Evolutionary conservation across 768 basidiomycete genomes (phyloP).

Genomic region (Leccinum disarticulatum): DNA sequence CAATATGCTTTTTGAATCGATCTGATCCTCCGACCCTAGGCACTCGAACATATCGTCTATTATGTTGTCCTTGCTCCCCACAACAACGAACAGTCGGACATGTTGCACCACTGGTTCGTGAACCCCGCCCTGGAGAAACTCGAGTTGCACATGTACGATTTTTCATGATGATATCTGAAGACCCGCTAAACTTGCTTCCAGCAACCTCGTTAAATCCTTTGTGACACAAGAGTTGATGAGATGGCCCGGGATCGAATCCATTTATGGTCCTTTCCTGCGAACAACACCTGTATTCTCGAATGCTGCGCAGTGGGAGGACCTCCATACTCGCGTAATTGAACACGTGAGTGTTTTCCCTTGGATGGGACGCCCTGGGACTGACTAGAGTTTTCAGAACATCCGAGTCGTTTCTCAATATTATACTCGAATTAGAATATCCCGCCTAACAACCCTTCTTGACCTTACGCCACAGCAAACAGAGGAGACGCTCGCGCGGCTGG

Average conservation of each 20-base stretch:
- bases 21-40: slow-evolving; percentile 44
- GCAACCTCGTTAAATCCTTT: slow-evolving; percentile 93
- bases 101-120: slow-evolving; percentile 83
- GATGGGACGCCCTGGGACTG: neutral
- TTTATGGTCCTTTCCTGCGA: slow-evolving; percentile 84
- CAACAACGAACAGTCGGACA: slow-evolving; percentile 96
- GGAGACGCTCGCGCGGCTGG: slow-evolving; percentile 83
- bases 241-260: slow-evolving; percentile 89
- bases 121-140: slow-evolving; percentile 81
- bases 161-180: slow-evolving; percentile 4
- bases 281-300: slow-evolving; percentile 78
- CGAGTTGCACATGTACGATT: slow-evolving; percentile 78
- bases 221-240: slow-evolving; percentile 91
- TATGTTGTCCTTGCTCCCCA: slow-evolving; percentile 93
- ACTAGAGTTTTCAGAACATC: slow-evolving; percentile 66
- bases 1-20: neutral
- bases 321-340: slow-evolving; percentile 94
- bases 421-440: slow-evolving; percentile 82
- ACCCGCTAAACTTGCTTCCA: slow-evolving; percentile 33
- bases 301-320: slow-evolving; percentile 87
- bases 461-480: slow-evolving; percentile 82
- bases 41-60: slow-evolving; percentile 92
- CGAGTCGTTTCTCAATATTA: slow-evolving; percentile 95
- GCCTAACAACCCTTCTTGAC: slow-evolving; percentile 86
- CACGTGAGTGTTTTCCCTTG: slow-evolving; percentile 60